Evolutionary conservation across 108 stramenopile species (phyloP).

Genomic region (Stephanodiscus triporus): DNA sequence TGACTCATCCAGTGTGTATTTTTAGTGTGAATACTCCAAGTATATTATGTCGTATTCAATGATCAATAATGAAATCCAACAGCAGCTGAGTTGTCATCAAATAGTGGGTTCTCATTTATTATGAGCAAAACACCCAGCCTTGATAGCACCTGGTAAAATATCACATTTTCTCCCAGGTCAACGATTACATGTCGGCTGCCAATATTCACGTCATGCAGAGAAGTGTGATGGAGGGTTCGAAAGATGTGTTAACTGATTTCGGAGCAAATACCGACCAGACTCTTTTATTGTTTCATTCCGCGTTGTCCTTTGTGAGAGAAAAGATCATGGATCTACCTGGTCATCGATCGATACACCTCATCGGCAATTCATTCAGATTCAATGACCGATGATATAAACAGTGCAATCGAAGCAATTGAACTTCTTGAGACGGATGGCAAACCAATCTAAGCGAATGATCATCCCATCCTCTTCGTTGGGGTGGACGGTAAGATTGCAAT

Average conservation of each 20-base stretch:
- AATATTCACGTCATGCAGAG: no score
- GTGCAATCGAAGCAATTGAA: constrained; percentile 21
- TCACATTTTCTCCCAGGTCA: no score
- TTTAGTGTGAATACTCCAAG: no score
- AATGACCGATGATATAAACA: constrained; percentile 1
- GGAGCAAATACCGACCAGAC: not conserved
- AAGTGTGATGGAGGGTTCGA: no score
- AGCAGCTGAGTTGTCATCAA: no score
- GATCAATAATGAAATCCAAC: no score
- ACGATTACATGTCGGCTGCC: no score
- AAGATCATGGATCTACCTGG: not conserved
- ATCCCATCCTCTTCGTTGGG: constrained; percentile 32
- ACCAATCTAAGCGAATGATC: constrained; percentile 18
- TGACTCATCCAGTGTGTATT: no score
- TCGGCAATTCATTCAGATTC: not conserved
- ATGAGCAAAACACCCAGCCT: no score
- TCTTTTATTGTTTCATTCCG: not conserved
- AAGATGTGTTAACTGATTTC: not conserved
- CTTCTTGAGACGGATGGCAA: constrained; percentile 13
- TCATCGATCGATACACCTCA: not conserved
- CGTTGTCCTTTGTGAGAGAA: not conserved
- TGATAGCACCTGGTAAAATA: no score
- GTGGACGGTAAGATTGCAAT: constrained; percentile 12
- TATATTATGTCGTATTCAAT: no score
- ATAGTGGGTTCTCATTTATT: no score